Conservation (phyloP, 2,329 filamentous ascomycete genomes). For the Colletotrichum acutatum region DNA sequence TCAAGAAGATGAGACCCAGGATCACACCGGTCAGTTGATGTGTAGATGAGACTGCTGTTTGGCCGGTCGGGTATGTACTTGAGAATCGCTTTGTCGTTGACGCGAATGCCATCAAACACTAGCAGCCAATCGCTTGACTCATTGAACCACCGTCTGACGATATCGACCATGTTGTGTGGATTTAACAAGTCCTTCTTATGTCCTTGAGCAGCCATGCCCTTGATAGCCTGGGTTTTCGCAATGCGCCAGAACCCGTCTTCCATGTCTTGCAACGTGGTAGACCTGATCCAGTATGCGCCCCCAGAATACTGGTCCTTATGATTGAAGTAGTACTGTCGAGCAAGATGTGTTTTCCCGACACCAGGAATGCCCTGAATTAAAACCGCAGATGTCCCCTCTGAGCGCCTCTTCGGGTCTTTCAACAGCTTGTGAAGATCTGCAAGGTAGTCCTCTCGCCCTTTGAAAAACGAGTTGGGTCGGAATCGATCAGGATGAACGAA, state of each 20-base stretch:
- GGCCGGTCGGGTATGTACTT: conserved; percentile 73
- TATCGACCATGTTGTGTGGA: conserved; percentile 60
- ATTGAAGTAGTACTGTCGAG: conserved; percentile 73
- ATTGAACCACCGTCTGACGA: conserved; percentile 72
- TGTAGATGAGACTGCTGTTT: conserved; percentile 75
- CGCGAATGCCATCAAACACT: conserved; percentile 74
- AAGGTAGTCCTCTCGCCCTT: conserved; percentile 69
- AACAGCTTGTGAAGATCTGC: conserved; percentile 68
- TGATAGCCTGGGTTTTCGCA: conserved; percentile 65
- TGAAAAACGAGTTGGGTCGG: conserved; percentile 71
- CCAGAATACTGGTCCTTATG: conserved; percentile 70
- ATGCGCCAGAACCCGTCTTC: conserved; percentile 75
- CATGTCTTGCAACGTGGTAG: conserved; percentile 68
- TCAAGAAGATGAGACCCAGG: conserved; percentile 67
- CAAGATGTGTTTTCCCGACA: conserved; percentile 76
- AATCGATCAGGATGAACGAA: conserved; percentile 66
- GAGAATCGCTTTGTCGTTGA: conserved; percentile 66
- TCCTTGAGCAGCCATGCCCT: conserved; percentile 52
- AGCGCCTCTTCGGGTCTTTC: conserved; percentile 64
- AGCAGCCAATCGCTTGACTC: conserved; percentile 72
- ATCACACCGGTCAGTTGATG: conserved; percentile 70
- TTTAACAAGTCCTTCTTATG: conserved; percentile 49
- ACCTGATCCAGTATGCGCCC: conserved; percentile 77
- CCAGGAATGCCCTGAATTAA: conserved; percentile 73
- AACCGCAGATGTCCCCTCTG: conserved; percentile 70